These are phyloP conservation scores for Cryphonectria nitschkei DNA, from an alignment of 2,329 filamentous ascomycete genomes.

Conservation along the genomic window DNA sequence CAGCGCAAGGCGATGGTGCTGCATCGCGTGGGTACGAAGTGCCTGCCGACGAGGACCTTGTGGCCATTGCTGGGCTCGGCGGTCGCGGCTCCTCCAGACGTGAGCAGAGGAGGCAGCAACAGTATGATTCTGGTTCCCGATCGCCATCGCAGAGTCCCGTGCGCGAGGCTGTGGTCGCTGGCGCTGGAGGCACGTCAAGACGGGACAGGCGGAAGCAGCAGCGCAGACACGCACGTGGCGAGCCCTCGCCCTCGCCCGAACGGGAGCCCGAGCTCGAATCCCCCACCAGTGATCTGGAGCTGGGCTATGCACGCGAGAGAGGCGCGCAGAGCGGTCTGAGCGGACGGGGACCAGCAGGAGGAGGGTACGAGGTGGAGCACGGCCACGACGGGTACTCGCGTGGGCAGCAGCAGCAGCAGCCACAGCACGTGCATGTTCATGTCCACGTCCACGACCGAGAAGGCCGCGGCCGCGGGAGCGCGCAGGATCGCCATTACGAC, in stretches of 20 bases:
- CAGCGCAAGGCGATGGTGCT: not conserved
- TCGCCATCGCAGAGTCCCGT: conserved; percentile 1
- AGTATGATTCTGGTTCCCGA: not conserved
- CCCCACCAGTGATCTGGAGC: not conserved
- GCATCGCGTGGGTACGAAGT: not conserved
- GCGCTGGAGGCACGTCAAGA: conserved; percentile 1
- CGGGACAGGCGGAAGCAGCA: conserved; percentile 6
- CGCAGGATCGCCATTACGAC: not conserved
- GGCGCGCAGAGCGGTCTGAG: not conserved
- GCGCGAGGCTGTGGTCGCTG: not conserved
- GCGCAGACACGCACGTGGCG: conserved; percentile 12
- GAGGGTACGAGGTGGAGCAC: conserved; percentile 1
- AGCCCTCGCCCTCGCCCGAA: conserved; percentile 1
- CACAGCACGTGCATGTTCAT: conserved; percentile 20
- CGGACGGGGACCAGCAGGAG: too few relatives aligned
- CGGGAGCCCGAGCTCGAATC: conserved; percentile 5
- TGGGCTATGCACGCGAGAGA: not conserved
- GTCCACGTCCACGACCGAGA: conserved; percentile 17
- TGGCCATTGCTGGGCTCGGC: not conserved
- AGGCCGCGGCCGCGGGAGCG: not conserved
- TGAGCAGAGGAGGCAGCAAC: conserved; percentile 17
- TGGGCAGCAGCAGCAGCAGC: not conserved
- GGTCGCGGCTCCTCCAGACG: conserved; percentile 18
- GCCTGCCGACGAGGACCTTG: not conserved
- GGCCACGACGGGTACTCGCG: not conserved